A percentile compares a stretch with the other conserved stretches of the same genome.
phyloP scores from a whole-genome alignment of 257 asterid genomes.

The Penstemon newberryi region DNA sequence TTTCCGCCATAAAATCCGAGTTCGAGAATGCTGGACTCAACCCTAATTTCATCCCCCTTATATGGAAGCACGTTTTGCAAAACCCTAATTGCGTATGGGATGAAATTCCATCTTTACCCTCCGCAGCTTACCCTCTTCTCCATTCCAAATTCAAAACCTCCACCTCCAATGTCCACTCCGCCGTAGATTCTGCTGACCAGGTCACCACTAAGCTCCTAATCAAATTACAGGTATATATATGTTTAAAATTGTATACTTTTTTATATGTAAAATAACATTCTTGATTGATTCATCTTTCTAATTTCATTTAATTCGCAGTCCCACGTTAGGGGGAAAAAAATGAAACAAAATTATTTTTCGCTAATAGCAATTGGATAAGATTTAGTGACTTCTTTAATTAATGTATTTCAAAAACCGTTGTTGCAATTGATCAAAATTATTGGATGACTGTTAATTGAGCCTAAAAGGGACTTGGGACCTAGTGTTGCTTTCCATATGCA shows the following conservation, averaged over 20 bases:
- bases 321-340: background rate
- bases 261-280: background rate
- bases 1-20: conserved; percentile 59
- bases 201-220: conserved; percentile 96
- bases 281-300: background rate
- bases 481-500: background rate
- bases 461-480: background rate
- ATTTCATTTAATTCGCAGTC: background rate
- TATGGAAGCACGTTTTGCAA: conserved; percentile 80
- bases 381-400: too few species aligned
- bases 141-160: conserved; percentile 63
- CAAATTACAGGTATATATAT: conserved; percentile 61
- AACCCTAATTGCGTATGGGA: conserved; percentile 79
- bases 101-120: conserved; percentile 81
- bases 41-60: conserved; percentile 68
- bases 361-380: background rate
- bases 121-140: conserved; percentile 72
- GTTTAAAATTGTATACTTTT: background rate
- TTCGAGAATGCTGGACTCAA: conserved; percentile 68
- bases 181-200: conserved; percentile 62
- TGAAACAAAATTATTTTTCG: background rate
- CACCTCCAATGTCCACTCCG: conserved; percentile 72
- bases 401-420: too few species aligned
- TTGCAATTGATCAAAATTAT: too few species aligned
- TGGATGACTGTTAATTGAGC: background rate